Percentiles rank a stretch among this genome's conserved stretches.
Evolutionary conservation across 306 rosid genomes (phyloP).

Genomic region (Rosa chinensis): DNA sequence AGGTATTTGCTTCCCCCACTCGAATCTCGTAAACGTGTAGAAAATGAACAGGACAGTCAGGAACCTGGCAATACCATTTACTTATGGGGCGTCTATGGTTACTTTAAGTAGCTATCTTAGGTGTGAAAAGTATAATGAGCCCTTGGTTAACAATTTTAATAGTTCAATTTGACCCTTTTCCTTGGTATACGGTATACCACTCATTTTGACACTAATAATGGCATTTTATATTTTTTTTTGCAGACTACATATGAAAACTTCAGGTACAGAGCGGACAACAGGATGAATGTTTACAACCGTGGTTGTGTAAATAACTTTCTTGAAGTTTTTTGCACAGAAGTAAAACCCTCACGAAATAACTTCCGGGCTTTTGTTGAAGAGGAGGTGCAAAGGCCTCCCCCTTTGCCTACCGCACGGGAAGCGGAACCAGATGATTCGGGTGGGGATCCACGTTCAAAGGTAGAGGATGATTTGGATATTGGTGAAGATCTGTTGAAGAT

Average conservation of each 20-base stretch:
- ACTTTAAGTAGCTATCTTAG: background rate
- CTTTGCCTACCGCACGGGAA: constrained; percentile 36
- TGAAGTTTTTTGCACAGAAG: constrained; percentile 78
- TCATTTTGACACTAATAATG: background rate
- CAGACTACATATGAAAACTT: constrained; percentile 95
- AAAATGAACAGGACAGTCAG: background rate
- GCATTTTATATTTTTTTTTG: background rate
- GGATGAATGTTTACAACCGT: constrained; percentile 67
- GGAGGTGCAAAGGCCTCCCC: constrained; percentile 55
- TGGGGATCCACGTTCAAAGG: constrained; percentile 79
- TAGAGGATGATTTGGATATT: constrained; percentile 83
- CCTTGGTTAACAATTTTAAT: background rate
- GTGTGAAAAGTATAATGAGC: background rate
- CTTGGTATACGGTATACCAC: background rate
- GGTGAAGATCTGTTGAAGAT: constrained; percentile 91
- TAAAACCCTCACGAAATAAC: constrained; percentile 73
- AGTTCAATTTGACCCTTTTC: background rate
- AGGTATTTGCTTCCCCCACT: background rate
- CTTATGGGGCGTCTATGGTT: background rate
- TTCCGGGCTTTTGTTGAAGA: constrained; percentile 75
- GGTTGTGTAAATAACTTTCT: constrained; percentile 78
- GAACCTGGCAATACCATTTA: background rate
- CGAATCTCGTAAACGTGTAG: background rate
- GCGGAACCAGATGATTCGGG: constrained; percentile 48
- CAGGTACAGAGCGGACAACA: constrained; percentile 76